phyloP scores from a whole-genome alignment of 2,329 filamentous ascomycete species.

The Paracoccidioides brasiliensis region DNA sequence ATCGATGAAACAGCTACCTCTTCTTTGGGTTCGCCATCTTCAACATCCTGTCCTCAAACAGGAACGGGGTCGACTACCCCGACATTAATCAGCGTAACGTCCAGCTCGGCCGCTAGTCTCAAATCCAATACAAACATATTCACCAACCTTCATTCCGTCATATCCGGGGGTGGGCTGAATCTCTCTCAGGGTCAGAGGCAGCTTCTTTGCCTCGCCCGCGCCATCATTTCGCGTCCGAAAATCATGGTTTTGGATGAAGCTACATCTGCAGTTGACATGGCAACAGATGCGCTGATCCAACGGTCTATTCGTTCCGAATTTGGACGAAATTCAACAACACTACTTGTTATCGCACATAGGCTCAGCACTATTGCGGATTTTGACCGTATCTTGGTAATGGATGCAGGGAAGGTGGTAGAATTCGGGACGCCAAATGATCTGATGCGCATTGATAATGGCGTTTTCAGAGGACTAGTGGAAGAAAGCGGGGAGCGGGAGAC shows the following conservation, averaged over 20 bases:
- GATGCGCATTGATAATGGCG: slow-evolving; percentile 38
- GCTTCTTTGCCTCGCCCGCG: slow-evolving; percentile 60
- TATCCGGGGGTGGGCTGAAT: slow-evolving; percentile 61
- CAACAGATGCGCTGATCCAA: slow-evolving; percentile 61
- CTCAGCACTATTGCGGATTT: slow-evolving; percentile 67
- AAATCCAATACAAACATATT: slow-evolving; percentile 45
- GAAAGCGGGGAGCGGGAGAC: slow-evolving; percentile 24
- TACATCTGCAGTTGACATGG: slow-evolving; percentile 66
- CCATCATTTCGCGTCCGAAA: slow-evolving; percentile 57
- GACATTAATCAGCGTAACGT: slow-evolving; percentile 4
- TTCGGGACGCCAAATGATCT: slow-evolving; percentile 52
- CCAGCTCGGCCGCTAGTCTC: slow-evolving; percentile 29
- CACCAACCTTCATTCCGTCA: slow-evolving; percentile 45
- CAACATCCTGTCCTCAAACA: slow-evolving; percentile 2
- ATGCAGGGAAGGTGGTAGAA: slow-evolving; percentile 54
- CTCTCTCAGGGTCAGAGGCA: slow-evolving; percentile 65
- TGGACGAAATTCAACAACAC: slow-evolving; percentile 44
- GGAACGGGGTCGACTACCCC: slow-evolving; percentile 13
- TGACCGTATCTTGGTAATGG: slow-evolving; percentile 58
- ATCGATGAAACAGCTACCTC: slow-evolving; percentile 23
- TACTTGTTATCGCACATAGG: slow-evolving; percentile 63
- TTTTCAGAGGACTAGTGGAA: slow-evolving; percentile 46
- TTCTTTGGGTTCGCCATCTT: slow-evolving; percentile 5
- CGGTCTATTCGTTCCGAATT: slow-evolving; percentile 61
- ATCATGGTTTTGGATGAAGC: slow-evolving; percentile 74